Evolutionary conservation across 305 asterid species (phyloP), one percentile per base, ranked within the genome.

Genomic region (Striga hermonthica): DNA sequence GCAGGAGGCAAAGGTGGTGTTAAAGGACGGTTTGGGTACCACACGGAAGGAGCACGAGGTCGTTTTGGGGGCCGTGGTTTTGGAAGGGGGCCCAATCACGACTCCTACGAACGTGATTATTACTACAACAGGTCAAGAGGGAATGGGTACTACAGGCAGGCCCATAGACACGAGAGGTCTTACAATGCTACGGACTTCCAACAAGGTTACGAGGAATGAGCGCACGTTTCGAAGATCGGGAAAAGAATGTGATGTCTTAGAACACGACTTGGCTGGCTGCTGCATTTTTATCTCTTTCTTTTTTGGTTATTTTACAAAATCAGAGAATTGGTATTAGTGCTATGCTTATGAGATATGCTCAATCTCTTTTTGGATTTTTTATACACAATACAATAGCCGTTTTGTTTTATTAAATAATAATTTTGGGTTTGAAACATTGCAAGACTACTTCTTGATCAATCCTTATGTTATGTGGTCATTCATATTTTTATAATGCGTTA

Each of bases 21-120:
- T 22, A 82, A 86, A 73, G 93, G 87, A 71, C 73, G 89, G 66
- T 36, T 68, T 50, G 72, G 80, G 77, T 82, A 84, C 76, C 85
- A 72, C 22, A 69, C 57, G 69, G 84, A 78, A 53, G 91, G 83
- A 67, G 10, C 56, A 48, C 76, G 87, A 65, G 87, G 90, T 50
- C 84, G 83, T 5, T 79, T 75, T 56, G 80, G 82, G 9, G 81
- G 85, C 37, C 80, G 87, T 52, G 72, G 82, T 53, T 70, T 68
- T 36, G 75, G 77, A 55, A 47, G 81, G 67, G 73, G 67, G 38
- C 57, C 5, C 62, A 65, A 68, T 41, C 87, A 79, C 60, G 83
- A 81, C 4, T 70, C 74, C 12, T 60, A 43, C 14, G 88, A 84
- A 37, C 68, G 78, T 9, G 78, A 48, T 12, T 1, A 48, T n/a